Percentiles rank a stretch among this genome's conserved stretches.
Conservation (phyloP, 768 basidiomycete genomes). For the Scleroderma bovista region DNA sequence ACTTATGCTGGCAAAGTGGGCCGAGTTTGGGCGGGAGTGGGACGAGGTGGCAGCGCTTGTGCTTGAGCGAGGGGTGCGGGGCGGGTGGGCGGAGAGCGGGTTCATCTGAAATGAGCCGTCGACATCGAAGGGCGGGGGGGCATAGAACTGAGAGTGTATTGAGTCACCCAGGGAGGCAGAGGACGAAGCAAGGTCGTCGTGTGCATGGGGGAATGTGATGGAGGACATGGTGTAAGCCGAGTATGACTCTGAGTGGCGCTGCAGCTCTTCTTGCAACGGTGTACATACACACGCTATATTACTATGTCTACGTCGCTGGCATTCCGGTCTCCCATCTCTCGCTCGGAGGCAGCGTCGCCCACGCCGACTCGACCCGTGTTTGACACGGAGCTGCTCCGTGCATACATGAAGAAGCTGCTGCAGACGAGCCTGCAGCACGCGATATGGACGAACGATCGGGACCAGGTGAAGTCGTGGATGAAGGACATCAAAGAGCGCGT, state of each 20-base stretch:
- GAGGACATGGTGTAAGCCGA: conserved; percentile 48
- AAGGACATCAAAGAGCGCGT: conserved; percentile 81
- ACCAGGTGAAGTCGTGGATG: conserved; percentile 69
- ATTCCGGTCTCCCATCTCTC: conserved; percentile 56
- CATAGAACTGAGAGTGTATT: conserved; percentile 44
- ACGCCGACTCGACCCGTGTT: conserved; percentile 48
- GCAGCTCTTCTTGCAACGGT: conserved; percentile 16
- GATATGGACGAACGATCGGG: conserved; percentile 66
- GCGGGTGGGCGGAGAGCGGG: conserved; percentile 73
- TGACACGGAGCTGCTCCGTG: conserved; percentile 65
- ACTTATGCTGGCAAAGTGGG: conserved; percentile 19
- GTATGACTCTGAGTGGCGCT: not conserved
- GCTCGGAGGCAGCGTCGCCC: conserved; percentile 53
- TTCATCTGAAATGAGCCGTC: conserved; percentile 73
- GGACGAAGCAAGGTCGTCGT: conserved; percentile 32
- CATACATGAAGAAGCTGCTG: conserved; percentile 80
- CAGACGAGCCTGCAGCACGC: conserved; percentile 59
- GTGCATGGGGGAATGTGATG: conserved; percentile 53
- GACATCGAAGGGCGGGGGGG: conserved; percentile 51
- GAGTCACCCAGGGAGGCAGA: conserved; percentile 32
- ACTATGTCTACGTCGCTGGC: conserved; percentile 28
- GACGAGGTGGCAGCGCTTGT: conserved; percentile 4
- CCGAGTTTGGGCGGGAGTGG: not conserved
- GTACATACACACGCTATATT: conserved; percentile 18
- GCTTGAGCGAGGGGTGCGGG: conserved; percentile 59